Conservation (phyloP, 345 rosid species). For the Erysimum cheiranthoides region DNA sequence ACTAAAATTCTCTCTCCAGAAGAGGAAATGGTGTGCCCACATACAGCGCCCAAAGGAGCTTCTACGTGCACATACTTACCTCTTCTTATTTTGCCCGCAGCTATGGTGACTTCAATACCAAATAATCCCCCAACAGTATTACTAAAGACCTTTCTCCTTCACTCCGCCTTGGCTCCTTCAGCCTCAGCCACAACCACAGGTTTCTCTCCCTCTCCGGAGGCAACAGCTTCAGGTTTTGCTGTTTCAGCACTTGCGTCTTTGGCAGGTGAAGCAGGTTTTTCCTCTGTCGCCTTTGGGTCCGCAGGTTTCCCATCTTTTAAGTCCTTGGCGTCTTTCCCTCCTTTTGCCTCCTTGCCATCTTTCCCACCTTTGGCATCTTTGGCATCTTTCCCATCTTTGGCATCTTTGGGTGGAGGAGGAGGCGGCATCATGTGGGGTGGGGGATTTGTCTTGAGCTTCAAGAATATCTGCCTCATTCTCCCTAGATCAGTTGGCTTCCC, state of each 20-base stretch:
- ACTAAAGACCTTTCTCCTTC: slow-evolving; percentile 33
- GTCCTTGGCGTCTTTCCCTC: slow-evolving; percentile 53
- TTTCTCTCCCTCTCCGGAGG: slow-evolving; percentile 43
- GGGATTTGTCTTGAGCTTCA: slow-evolving; percentile 81
- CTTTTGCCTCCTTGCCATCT: slow-evolving; percentile 45
- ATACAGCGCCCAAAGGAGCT: slow-evolving; percentile 20
- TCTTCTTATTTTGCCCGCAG: slow-evolving; percentile 45
- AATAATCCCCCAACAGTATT: slow-evolving; percentile 32
- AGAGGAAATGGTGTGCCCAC: slow-evolving; percentile 29
- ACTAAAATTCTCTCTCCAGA: slow-evolving; percentile 38
- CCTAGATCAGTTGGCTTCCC: slow-evolving; percentile 89
- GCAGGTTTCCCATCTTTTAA: slow-evolving; percentile 47
- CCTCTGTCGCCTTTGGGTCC: slow-evolving; percentile 46
- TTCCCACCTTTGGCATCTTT: slow-evolving; percentile 50
- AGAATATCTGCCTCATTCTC: slow-evolving; percentile 85
- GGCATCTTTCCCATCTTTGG: slow-evolving; percentile 51
- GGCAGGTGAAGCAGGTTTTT: slow-evolving; percentile 47
- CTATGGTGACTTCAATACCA: slow-evolving; percentile 39
- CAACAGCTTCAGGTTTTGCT: slow-evolving; percentile 46
- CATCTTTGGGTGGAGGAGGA: slow-evolving; percentile 59
- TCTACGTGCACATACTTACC: slow-evolving; percentile 35
- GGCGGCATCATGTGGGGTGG: slow-evolving; percentile 96
- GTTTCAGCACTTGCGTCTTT: slow-evolving; percentile 51
- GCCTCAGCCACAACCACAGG: slow-evolving; percentile 47
- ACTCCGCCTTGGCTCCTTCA: slow-evolving; percentile 44